Conservation (phyloP, 495 filamentous ascomycete genomes). For the Aspergillus kassunensis region DNA sequence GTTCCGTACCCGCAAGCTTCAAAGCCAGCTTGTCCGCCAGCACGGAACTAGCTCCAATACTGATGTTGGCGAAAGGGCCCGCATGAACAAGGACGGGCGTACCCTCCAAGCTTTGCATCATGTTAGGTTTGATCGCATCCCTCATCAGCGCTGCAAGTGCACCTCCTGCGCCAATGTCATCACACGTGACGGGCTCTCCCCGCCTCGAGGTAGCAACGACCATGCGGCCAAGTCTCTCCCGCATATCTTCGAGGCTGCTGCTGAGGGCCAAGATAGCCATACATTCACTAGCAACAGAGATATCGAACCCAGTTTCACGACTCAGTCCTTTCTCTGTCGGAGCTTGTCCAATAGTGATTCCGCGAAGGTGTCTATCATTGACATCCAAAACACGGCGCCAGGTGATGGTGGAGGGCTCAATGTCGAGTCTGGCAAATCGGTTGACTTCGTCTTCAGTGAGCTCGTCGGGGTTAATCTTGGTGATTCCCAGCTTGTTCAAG, state of each 20-base stretch:
- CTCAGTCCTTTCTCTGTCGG: slow-evolving; percentile 83
- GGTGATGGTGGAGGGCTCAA: slow-evolving; percentile 94
- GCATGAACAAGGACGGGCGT: slow-evolving; percentile 97
- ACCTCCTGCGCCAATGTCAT: slow-evolving; percentile 90
- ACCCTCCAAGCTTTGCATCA: slow-evolving; percentile 97
- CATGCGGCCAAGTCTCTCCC: slow-evolving; percentile 91
- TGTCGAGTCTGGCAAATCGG: slow-evolving; percentile 87
- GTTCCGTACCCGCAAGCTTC: slow-evolving; percentile 92
- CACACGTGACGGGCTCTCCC: slow-evolving; percentile 91
- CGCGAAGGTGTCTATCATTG: slow-evolving; percentile 89
- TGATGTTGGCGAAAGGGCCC: slow-evolving; percentile 96
- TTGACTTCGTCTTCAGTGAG: slow-evolving; percentile 84
- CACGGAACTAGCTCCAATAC: slow-evolving; percentile 91
- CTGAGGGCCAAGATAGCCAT: slow-evolving; percentile 97
- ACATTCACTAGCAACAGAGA: slow-evolving; percentile 94
- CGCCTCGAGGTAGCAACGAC: slow-evolving; percentile 83
- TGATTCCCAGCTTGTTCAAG: slow-evolving; percentile 89
- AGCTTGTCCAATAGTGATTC: slow-evolving; percentile 81
- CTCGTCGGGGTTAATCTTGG: slow-evolving; percentile 87
- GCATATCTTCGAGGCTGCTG: slow-evolving; percentile 82
- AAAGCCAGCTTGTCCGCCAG: slow-evolving; percentile 92
- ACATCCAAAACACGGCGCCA: slow-evolving; percentile 96
- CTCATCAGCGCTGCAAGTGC: slow-evolving; percentile 93
- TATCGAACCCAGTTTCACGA: slow-evolving; percentile 89
- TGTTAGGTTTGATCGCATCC: slow-evolving; percentile 96